Percentiles rank a stretch among this genome's conserved stretches.
Evolutionary conservation across 2,329 filamentous ascomycete species (phyloP).

Genomic region (Fusarium nodosum): DNA sequence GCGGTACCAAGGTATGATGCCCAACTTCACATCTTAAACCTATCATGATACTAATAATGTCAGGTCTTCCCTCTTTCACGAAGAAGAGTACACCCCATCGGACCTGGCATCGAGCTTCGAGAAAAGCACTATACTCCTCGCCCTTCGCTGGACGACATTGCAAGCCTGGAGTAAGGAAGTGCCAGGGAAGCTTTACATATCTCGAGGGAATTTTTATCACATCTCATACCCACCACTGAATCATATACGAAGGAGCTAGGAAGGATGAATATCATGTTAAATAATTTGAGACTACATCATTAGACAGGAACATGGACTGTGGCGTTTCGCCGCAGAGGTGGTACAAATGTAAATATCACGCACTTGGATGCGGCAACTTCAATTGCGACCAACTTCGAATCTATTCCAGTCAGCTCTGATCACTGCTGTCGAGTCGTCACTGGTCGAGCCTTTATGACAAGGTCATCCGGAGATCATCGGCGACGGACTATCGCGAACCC

Average conservation of each 20-base stretch:
- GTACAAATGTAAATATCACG: conserved; percentile 45
- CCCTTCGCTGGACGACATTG: conserved; percentile 73
- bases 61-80: conserved; percentile 72
- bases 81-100: conserved; percentile 75
- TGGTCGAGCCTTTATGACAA: conserved; percentile 25
- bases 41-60: conserved; percentile 25
- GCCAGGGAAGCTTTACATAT: not conserved
- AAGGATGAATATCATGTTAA: conserved; percentile 39
- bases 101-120: conserved; percentile 85
- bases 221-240: conserved; percentile 1
- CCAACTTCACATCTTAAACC: not conserved
- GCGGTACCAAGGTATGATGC: conserved; percentile 82
- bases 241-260: conserved; percentile 19
- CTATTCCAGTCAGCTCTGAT: conserved; percentile 1
- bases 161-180: conserved; percentile 72
- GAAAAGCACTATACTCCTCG: conserved; percentile 71
- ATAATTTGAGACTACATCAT: conserved; percentile 46
- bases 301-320: conserved; percentile 44
- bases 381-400: conserved; percentile 10
- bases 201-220: not conserved
- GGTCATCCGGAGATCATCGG: conserved; percentile 23
- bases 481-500: conserved; percentile 45
- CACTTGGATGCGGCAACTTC: conserved; percentile 10
- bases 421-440: conserved; percentile 22
- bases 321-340: conserved; percentile 25